phyloP scores from a whole-genome alignment of 1,284 basidiomycete genomes.

The Papiliotrema nemorosa region DNA sequence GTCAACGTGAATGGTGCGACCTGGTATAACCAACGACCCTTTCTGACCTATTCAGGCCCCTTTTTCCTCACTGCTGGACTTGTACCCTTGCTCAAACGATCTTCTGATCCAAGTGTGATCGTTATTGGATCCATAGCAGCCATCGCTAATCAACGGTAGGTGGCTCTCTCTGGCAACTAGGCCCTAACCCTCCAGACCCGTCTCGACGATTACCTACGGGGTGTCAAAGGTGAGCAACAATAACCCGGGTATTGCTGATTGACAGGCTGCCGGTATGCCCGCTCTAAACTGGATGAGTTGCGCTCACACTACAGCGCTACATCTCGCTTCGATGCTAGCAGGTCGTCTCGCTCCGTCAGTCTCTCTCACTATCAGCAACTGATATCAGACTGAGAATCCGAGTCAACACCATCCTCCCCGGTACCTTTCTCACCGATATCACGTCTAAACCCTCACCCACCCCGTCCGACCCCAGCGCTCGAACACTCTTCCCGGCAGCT shows the following conservation, averaged over 20 bases:
- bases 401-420: conserved; percentile 38
- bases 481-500: conserved; percentile 6
- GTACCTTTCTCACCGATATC: conserved; percentile 43
- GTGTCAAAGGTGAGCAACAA: conserved; percentile 43
- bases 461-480: conserved; percentile 21
- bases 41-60: too few relatives aligned
- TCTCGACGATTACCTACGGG: conserved; percentile 40
- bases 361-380: too few relatives aligned
- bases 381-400: conserved; percentile 36
- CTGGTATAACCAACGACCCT: too few relatives aligned
- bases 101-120: conserved; percentile 24
- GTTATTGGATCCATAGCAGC: conserved; percentile 33
- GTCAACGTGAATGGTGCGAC: conserved; percentile 33
- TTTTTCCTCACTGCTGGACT: conserved; percentile 33
- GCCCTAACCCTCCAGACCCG: conserved; percentile 12
- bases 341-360: conserved; percentile 34
- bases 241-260: too few relatives aligned
- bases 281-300: too few relatives aligned
- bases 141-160: conserved; percentile 24
- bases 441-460: conserved; percentile 21
- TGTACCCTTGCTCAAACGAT: conserved; percentile 28
- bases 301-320: conserved; percentile 22
- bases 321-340: conserved; percentile 31
- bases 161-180: background rate
- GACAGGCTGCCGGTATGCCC: too few relatives aligned